phyloP scores from a whole-genome alignment of 495 filamentous ascomycete species.

The Lasiosphaeria ovina region DNA sequence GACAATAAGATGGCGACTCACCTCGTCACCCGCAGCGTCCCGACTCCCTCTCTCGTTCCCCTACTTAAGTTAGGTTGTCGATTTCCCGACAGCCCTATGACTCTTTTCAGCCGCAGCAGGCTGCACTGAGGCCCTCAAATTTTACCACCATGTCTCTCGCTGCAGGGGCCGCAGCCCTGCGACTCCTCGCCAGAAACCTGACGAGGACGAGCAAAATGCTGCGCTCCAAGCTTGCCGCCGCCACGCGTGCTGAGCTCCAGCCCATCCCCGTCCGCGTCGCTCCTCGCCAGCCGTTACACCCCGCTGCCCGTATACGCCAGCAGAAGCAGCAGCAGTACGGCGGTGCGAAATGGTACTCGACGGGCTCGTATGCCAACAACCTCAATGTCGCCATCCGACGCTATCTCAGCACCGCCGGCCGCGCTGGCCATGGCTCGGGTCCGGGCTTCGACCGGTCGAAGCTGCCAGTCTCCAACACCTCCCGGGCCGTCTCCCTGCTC shows the following conservation, averaged over 20 bases:
- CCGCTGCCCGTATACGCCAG: conserved; percentile 67
- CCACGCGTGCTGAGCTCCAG: conserved; percentile 49
- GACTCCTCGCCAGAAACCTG: conserved; percentile 65
- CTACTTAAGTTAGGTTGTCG: background rate
- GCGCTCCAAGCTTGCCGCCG: conserved; percentile 58
- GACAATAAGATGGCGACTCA: too few species aligned
- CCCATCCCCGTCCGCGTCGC: conserved; percentile 48
- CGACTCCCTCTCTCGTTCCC: background rate
- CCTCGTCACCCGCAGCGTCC: too few species aligned
- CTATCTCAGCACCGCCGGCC: conserved; percentile 54
- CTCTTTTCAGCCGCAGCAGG: conserved; percentile 4
- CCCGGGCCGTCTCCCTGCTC: conserved; percentile 61
- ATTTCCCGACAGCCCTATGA: background rate
- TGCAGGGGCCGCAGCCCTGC: conserved; percentile 68
- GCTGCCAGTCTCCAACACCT: conserved; percentile 64
- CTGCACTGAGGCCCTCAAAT: background rate
- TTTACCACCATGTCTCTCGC: conserved; percentile 58
- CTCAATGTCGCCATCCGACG: conserved; percentile 56
- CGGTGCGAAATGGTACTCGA: conserved; percentile 65
- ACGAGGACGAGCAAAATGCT: conserved; percentile 51
- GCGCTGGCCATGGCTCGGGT: conserved; percentile 8
- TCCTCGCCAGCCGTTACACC: conserved; percentile 69
- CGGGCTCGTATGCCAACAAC: conserved; percentile 40
- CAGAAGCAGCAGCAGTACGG: conserved; percentile 49
- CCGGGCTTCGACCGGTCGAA: conserved; percentile 60